Percentiles rank a stretch among this genome's conserved stretches.
These are phyloP conservation scores for Noccaea caerulescens DNA, from an alignment of 345 rosid species.

Conservation along the genomic window DNA sequence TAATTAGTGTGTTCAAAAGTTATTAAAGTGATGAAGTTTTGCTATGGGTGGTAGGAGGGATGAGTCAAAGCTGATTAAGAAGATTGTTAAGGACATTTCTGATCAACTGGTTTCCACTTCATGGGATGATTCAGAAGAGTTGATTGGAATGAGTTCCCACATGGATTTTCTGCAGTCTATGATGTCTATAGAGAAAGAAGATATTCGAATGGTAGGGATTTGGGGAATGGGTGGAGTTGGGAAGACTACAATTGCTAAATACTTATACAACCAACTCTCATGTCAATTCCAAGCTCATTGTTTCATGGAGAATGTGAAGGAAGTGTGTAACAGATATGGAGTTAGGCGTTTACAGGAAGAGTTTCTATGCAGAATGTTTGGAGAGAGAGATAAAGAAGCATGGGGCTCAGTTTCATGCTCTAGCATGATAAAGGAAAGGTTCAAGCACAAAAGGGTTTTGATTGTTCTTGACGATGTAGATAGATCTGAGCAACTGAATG, in stretches of 20 bases:
- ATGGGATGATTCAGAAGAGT: conserved; percentile 17
- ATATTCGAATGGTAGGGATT: conserved; percentile 44
- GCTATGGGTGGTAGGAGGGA: conserved; percentile 31
- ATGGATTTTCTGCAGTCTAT: conserved; percentile 41
- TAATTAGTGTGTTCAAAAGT: conserved; percentile 1
- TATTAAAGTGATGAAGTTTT: conserved; percentile 5
- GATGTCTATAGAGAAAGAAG: conserved; percentile 21
- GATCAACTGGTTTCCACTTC: conserved; percentile 17
- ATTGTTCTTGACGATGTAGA: conserved; percentile 42
- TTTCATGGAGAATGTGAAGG: conserved; percentile 44
- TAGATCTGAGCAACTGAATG: conserved; percentile 34
- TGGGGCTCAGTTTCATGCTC: conserved; percentile 19
- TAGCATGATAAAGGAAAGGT: conserved; percentile 33
- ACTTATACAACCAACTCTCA: conserved; percentile 32
- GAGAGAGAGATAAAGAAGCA: conserved; percentile 24
- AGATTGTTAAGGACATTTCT: conserved; percentile 39
- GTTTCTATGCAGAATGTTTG: conserved; percentile 40
- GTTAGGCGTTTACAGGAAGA: conserved; percentile 27
- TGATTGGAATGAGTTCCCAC: conserved; percentile 39
- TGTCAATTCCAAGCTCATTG: conserved; percentile 36
- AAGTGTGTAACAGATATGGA: conserved; percentile 30
- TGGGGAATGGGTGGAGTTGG: conserved; percentile 51
- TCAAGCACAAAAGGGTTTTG: conserved; percentile 30
- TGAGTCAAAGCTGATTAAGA: conserved; percentile 38
- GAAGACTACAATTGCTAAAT: conserved; percentile 39